Conservation (phyloP, 352 stramenopile genomes). For the Phytophthora capsici region DNA sequence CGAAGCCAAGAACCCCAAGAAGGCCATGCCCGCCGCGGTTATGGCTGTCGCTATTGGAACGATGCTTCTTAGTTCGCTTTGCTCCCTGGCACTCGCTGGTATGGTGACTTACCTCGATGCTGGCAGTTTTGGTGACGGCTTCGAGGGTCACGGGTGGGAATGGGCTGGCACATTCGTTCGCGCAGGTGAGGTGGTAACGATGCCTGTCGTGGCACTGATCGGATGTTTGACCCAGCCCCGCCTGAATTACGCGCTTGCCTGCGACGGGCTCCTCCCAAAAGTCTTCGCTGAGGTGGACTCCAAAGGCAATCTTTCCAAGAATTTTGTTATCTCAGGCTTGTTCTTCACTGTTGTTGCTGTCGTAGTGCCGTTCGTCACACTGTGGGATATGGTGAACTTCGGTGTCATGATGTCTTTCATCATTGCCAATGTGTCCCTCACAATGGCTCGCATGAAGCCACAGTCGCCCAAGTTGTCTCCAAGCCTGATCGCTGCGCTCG, state of each 20-base stretch:
- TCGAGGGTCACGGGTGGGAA: slow-evolving; percentile 49
- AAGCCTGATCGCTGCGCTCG: slow-evolving; percentile 39
- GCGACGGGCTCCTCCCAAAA: slow-evolving; percentile 92
- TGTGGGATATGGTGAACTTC: slow-evolving; percentile 91
- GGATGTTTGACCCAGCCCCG: slow-evolving; percentile 94
- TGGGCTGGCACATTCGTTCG: slow-evolving; percentile 61
- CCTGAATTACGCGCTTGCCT: slow-evolving; percentile 93
- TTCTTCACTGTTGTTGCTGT: slow-evolving; percentile 78
- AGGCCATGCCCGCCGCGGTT: slow-evolving; percentile 82
- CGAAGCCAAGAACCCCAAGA: slow-evolving; percentile 76
- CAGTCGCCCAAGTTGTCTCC: slow-evolving; percentile 52
- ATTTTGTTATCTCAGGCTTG: slow-evolving; percentile 70
- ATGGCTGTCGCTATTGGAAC: slow-evolving; percentile 81
- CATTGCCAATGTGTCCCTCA: slow-evolving; percentile 73
- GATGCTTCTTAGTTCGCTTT: slow-evolving; percentile 67
- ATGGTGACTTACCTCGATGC: slow-evolving; percentile 68
- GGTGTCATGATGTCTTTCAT: slow-evolving; percentile 89
- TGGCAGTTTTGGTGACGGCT: slow-evolving; percentile 56
- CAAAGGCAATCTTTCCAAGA: slow-evolving; percentile 84
- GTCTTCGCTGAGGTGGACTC: slow-evolving; percentile 88
- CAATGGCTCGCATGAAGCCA: slow-evolving; percentile 65
- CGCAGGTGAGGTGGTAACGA: slow-evolving; percentile 77
- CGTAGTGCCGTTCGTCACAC: slow-evolving; percentile 74
- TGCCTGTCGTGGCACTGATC: slow-evolving; percentile 96
- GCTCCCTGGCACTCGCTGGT: slow-evolving; percentile 86